Evolutionary conservation across 495 filamentous ascomycete genomes (phyloP), one percentile per base, ranked within the genome.

Genomic region (Beverwykella pulmonaria): DNA sequence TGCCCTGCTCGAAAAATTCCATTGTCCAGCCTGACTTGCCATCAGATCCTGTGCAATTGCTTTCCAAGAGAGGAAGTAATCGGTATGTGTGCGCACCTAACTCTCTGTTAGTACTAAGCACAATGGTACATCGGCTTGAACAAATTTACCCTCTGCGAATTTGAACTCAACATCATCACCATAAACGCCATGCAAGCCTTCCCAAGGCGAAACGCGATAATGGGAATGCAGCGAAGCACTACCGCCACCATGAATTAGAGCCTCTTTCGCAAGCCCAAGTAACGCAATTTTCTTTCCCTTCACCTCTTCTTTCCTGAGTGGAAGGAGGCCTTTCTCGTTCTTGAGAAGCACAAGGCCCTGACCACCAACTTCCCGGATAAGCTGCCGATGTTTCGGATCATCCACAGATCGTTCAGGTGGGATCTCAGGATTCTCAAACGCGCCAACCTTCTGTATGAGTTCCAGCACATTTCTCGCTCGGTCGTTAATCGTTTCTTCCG

Each of bases 321-420:
- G 68, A n/a, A 70, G 52, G 12, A 66, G 25, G 22, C 34, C 25
- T 1, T 66, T 61, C 6, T 44, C 39, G 44, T 70, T 70, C 68
- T 70, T 70, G 25, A 70, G 57, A 6, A 70, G 57, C 1, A 66
- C 63, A 17, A 70, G 34, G 25, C 61, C 63, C 57, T 64, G 58
- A 30, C 53, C 62, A 9, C 61, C 68, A 29, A 66, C 58, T 17
- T 61, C 50, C 12, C 62, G 48, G 36, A 70, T 59, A 17, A 70
- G 53, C 23, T 57, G 30, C 9, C 56, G 53, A 53, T 64, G 63
- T 26, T 53, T 47, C 9, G 56, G 68, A 6, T 64, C 49, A 22
- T 70, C 61, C 4, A 66, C 52, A 12, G 62, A 62, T 30, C 48
- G 34, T 41, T 70, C 68, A 27, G 56, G 49, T 1, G 63, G 61